Percentiles rank a stretch among this genome's conserved stretches.
These are phyloP conservation scores for Amanita muscaria DNA, from an alignment of 768 basidiomycete species.

Conservation along the genomic window DNA sequence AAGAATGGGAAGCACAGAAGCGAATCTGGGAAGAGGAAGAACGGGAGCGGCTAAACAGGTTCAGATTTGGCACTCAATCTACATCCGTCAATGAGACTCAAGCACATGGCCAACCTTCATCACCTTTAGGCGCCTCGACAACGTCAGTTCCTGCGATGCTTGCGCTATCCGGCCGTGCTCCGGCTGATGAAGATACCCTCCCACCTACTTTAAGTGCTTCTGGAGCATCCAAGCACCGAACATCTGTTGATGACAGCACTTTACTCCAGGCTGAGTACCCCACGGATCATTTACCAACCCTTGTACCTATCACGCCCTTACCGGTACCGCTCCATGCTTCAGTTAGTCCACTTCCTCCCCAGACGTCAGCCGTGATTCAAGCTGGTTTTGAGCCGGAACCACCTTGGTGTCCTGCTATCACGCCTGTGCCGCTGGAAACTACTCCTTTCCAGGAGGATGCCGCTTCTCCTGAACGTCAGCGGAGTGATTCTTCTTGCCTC, in stretches of 20 bases:
- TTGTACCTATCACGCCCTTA: background rate
- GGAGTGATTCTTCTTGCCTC: constrained; percentile 1
- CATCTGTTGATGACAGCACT: too few relatives aligned
- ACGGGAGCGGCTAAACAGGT: constrained; percentile 22
- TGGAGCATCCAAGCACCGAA: too few relatives aligned
- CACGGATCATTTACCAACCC: background rate
- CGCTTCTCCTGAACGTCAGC: background rate
- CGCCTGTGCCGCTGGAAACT: constrained; percentile 2
- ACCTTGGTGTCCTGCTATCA: constrained; percentile 10
- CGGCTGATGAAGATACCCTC: background rate
- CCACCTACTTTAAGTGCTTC: too few relatives aligned
- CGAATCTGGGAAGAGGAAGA: constrained; percentile 15
- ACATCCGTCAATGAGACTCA: constrained; percentile 6
- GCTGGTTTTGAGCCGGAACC: background rate
- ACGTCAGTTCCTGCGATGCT: background rate
- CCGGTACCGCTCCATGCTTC: background rate
- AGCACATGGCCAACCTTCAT: background rate
- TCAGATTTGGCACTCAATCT: constrained; percentile 27
- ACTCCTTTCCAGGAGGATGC: background rate
- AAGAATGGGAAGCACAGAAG: constrained; percentile 43
- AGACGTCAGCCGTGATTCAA: too few relatives aligned
- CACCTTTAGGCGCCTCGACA: background rate
- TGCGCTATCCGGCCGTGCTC: too few relatives aligned
- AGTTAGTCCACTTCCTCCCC: too few relatives aligned
- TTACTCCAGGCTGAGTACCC: too few relatives aligned